Evolutionary conservation across 257 asterid genomes (phyloP).

Genomic region (Paraleonurus japonicus): DNA sequence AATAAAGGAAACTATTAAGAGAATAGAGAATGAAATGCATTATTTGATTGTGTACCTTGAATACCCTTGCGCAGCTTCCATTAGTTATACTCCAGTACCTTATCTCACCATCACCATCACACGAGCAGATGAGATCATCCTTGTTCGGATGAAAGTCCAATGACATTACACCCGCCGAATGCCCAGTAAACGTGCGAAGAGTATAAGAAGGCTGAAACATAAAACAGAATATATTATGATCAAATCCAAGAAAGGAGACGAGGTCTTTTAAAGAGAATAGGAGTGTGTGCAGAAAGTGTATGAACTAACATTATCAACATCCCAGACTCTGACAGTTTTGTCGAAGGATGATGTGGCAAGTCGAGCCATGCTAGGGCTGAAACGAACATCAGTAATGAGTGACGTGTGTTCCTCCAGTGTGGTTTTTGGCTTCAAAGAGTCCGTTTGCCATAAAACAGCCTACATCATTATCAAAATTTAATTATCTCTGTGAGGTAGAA

Average conservation of each 20-base stretch:
- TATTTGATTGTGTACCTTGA: constrained; percentile 51
- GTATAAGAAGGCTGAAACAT: constrained; percentile 73
- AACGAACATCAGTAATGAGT: constrained; percentile 85
- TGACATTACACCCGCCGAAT: constrained; percentile 83
- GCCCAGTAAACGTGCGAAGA: constrained; percentile 85
- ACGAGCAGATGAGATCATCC: constrained; percentile 90
- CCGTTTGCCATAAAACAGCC: constrained; percentile 91
- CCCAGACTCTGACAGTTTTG: constrained; percentile 98
- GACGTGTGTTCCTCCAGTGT: constrained; percentile 89
- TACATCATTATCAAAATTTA: constrained; percentile 35
- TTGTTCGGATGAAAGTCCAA: constrained; percentile 94
- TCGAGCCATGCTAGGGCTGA: constrained; percentile 97
- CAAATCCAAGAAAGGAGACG: not conserved
- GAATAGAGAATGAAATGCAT: not conserved
- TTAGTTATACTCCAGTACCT: constrained; percentile 84
- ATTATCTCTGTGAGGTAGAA: constrained; percentile 12
- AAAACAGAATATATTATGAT: not conserved
- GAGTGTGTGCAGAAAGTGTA: not conserved
- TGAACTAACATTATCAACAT: constrained; percentile 78
- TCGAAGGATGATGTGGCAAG: constrained; percentile 97
- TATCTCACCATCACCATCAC: constrained; percentile 94
- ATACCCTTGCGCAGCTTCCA: constrained; percentile 70
- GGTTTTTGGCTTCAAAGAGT: constrained; percentile 69
- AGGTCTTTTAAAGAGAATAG: not conserved
- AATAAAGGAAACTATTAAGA: not conserved